Evolutionary conservation across 208 protist genomes (phyloP), one percentile per base, ranked within the genome.

Genomic region (Wallacemonas sp.): DNA sequence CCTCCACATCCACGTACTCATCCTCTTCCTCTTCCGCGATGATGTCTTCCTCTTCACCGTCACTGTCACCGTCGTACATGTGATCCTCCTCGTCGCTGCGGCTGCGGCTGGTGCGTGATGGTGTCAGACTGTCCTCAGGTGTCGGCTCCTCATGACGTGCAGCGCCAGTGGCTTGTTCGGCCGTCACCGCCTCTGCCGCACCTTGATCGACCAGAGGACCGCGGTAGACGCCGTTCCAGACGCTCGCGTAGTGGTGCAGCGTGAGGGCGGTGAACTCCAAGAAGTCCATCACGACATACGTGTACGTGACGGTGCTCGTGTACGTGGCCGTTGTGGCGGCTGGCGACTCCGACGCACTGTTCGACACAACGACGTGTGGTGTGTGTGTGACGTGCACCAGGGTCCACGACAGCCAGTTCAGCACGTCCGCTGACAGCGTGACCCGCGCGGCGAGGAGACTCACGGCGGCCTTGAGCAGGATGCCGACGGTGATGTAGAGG

Each of bases 391-490:
- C 61, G 21, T 74, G 43, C 16, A 70, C 32, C 49, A 82, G 61
- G 19, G 60, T 72, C 61, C 76, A 76, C 34, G 63, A 62, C 1
- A 74, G 52, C 2, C n/a, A n/a, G 21, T 65, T 32, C 26, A 78
- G 61, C 17, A 73, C 6, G 16, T 33, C 1, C 17, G 44, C 54
- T 26, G 72, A 61, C 1, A 72, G 61, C 9, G 21, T 24, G 14
- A 69, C 52, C 23, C 60, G 72, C 36, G 65, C 36, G 14, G 69
- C 5, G 1, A 79, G 33, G 5, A 83, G 16, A 41, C 36, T 55
- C 19, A 79, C 48, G 21, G 67, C 32, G 4, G 64, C 56, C 69
- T 89, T 89, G 21, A 86, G 58, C 14, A 83, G 1, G 34, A 86
- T 72, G 12, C 78, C 83, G 16, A 68, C 29, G 17, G 61, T 64